A percentile compares a stretch with the other conserved stretches of the same genome.
phyloP scores from a whole-genome alignment of 257 asterid genomes.

The Solanum bulbocastanum region DNA sequence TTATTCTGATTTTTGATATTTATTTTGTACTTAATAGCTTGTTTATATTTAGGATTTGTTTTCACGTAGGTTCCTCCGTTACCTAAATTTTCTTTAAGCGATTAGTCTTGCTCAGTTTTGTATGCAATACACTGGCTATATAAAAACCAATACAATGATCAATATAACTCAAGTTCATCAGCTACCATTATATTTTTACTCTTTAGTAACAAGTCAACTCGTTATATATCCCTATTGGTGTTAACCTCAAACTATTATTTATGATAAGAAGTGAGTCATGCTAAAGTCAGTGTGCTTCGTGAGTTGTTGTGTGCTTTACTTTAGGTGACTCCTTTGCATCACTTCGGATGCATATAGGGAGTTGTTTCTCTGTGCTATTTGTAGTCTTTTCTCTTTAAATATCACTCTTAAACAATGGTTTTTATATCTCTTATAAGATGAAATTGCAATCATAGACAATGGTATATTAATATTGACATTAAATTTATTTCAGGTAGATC shows the following conservation, averaged over 20 bases:
- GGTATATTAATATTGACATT: not conserved
- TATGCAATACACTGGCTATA: not conserved
- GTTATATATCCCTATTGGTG: not conserved
- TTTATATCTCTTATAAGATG: not conserved
- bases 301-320: not conserved
- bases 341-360: not conserved
- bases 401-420: not conserved
- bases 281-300: not conserved
- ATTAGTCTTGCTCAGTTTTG: not conserved
- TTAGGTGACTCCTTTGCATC: not conserved
- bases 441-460: not conserved
- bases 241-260: not conserved
- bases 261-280: not conserved
- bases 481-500: conserved; percentile 27
- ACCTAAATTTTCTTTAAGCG: not conserved
- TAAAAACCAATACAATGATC: not conserved
- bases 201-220: not conserved
- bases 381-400: not conserved
- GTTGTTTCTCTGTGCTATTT: not conserved
- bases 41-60: not conserved
- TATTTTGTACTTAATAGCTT: not conserved
- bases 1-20: not conserved
- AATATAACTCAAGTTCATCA: not conserved
- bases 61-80: not conserved
- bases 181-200: not conserved